Percentiles rank a stretch among this genome's conserved stretches.
These are phyloP conservation scores for Stemphylium beticola DNA, from an alignment of 2,329 filamentous ascomycete genomes.

Conservation along the genomic window DNA sequence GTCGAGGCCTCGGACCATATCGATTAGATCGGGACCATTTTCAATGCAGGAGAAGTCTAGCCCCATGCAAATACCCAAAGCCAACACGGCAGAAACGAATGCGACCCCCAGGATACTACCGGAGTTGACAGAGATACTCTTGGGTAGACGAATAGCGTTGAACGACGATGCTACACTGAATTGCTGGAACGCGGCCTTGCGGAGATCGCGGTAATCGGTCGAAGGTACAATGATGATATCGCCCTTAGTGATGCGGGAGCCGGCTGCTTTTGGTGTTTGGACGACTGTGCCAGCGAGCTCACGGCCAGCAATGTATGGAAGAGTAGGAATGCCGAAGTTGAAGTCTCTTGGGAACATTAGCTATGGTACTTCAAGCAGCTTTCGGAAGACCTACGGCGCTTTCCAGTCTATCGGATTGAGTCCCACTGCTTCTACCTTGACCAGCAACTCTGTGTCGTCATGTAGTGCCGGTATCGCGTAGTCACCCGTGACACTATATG, in stretches of 20 bases:
- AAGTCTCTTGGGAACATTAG: slow-evolving; percentile 61
- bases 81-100: slow-evolving; percentile 71
- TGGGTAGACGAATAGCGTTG: slow-evolving; percentile 69
- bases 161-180: slow-evolving; percentile 70
- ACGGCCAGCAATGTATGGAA: slow-evolving; percentile 73
- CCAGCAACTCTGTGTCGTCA: slow-evolving; percentile 62
- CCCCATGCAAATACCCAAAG: slow-evolving; percentile 73
- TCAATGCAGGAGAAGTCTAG: slow-evolving; percentile 64
- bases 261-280: slow-evolving; percentile 46
- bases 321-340: slow-evolving; percentile 70
- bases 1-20: slow-evolving; percentile 57
- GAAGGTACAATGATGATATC: slow-evolving; percentile 65
- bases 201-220: slow-evolving; percentile 74
- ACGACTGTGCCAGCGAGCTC: slow-evolving; percentile 73
- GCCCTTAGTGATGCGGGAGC: slow-evolving; percentile 56
- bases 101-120: slow-evolving; percentile 72
- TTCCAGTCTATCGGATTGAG: slow-evolving; percentile 82
- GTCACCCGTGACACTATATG: slow-evolving; percentile 55
- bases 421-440: slow-evolving; percentile 69
- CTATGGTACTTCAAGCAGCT: not conserved
- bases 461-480: slow-evolving; percentile 57
- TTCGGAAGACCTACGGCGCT: slow-evolving; percentile 62
- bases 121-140: slow-evolving; percentile 58
- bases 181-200: slow-evolving; percentile 75
- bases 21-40: slow-evolving; percentile 65